Conservation (phyloP, 768 basidiomycete species). For the Sarcodon sp. region DNA sequence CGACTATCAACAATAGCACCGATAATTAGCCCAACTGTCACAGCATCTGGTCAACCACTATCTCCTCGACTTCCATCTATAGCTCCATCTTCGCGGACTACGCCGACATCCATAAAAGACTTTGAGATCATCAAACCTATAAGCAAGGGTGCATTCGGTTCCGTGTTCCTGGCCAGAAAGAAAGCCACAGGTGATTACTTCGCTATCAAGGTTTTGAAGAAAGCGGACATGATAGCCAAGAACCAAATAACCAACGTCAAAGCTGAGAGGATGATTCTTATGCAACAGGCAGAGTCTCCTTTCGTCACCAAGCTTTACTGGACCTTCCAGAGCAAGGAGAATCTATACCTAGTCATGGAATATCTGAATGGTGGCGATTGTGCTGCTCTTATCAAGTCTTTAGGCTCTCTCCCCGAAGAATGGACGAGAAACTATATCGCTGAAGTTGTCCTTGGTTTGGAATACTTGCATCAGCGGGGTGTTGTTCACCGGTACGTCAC, state of each 20-base stretch:
- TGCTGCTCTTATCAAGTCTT: constrained; percentile 88
- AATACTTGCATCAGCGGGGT: constrained; percentile 91
- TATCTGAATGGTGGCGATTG: constrained; percentile 98
- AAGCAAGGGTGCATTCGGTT: constrained; percentile 96
- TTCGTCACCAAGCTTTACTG: constrained; percentile 97
- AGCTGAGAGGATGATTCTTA: constrained; percentile 97
- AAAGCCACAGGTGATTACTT: constrained; percentile 97
- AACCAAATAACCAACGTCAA: constrained; percentile 99
- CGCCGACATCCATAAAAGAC: constrained; percentile 91
- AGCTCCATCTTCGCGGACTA: constrained; percentile 65
- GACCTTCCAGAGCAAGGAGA: constrained; percentile 99
- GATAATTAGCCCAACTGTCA: constrained; percentile 39
- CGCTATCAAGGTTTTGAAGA: constrained; percentile 99
- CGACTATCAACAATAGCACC: constrained; percentile 42
- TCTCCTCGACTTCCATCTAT: constrained; percentile 81
- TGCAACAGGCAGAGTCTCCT: constrained; percentile 98
- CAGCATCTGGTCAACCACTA: constrained; percentile 34
- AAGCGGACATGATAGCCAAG: constrained; percentile 99
- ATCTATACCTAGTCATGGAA: constrained; percentile 98
- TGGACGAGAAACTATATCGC: constrained; percentile 97
- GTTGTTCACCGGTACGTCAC: constrained; percentile 85
- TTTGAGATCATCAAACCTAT: constrained; percentile 99
- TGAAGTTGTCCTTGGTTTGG: constrained; percentile 88
- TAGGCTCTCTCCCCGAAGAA: constrained; percentile 90
- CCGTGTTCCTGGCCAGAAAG: constrained; percentile 97